These are phyloP conservation scores for Fragilariopsis cylindrus DNA, from an alignment of 108 stramenopile genomes.

Conservation along the genomic window DNA sequence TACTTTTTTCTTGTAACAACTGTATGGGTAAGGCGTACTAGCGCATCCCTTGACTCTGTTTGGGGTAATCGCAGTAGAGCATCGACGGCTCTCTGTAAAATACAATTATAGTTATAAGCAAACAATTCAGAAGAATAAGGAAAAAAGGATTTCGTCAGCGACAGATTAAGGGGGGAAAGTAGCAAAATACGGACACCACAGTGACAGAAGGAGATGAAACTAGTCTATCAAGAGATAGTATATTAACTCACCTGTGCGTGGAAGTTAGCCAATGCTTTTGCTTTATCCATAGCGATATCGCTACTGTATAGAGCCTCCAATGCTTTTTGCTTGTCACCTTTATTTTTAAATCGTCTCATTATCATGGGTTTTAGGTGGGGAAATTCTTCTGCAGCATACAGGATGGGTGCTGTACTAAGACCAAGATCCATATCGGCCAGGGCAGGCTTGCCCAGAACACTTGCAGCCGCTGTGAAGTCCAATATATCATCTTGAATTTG, in stretches of 20 bases:
- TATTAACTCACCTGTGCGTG: constrained; percentile 82
- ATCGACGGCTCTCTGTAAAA: constrained; percentile 75
- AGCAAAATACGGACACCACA: background rate
- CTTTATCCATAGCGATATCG: constrained; percentile 86
- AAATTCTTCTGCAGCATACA: constrained; percentile 92
- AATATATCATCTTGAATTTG: constrained; percentile 97
- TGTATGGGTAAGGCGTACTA: constrained; percentile 85
- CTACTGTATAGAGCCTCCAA: constrained; percentile 80
- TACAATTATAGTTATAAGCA: constrained; percentile 5
- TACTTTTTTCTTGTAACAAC: constrained; percentile 94
- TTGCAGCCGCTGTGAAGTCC: constrained; percentile 91
- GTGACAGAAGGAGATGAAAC: background rate
- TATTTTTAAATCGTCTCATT: constrained; percentile 91
- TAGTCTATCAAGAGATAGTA: background rate
- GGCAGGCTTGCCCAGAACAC: constrained; percentile 83
- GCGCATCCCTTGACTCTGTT: constrained; percentile 84
- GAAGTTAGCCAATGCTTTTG: constrained; percentile 80
- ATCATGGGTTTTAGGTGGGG: constrained; percentile 78
- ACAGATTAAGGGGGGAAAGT: background rate
- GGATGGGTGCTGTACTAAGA: constrained; percentile 94
- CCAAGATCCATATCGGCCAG: constrained; percentile 88
- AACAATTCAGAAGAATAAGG: background rate
- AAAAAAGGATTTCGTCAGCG: background rate
- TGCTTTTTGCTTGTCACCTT: constrained; percentile 91
- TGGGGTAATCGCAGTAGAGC: constrained; percentile 85